Evolutionary conservation across 2,329 filamentous ascomycete genomes (phyloP).

Genomic region (Aspergillus niger): DNA sequence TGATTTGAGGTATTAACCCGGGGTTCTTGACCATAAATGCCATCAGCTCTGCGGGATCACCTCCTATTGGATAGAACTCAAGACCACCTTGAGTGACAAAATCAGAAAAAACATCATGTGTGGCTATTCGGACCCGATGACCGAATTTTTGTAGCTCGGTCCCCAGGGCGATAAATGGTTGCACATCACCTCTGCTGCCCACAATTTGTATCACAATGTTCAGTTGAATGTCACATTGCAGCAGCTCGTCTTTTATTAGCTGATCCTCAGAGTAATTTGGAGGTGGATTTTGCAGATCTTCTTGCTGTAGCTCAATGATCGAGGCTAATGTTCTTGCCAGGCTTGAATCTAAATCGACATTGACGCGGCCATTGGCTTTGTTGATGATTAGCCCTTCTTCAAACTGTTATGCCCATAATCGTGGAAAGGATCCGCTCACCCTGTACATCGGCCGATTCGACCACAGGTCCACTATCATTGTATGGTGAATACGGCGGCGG

Average conservation of each 20-base stretch:
- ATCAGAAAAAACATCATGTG: constrained; percentile 56
- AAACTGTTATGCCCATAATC: background rate
- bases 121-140: constrained; percentile 60
- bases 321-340: constrained; percentile 26
- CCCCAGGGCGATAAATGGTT: constrained; percentile 62
- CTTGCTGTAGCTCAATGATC: constrained; percentile 25
- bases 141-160: constrained; percentile 52
- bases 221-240: constrained; percentile 31
- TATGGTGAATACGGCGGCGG: constrained; percentile 9
- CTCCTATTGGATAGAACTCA: constrained; percentile 61
- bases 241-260: background rate
- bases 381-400: background rate
- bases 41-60: constrained; percentile 57
- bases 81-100: constrained; percentile 57
- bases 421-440: background rate
- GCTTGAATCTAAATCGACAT: constrained; percentile 28
- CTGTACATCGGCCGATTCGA: constrained; percentile 5
- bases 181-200: constrained; percentile 59
- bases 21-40: constrained; percentile 56
- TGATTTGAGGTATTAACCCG: constrained; percentile 43
- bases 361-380: constrained; percentile 25
- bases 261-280: constrained; percentile 18
- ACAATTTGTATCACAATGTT: constrained; percentile 61
- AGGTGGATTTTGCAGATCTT: constrained; percentile 18
- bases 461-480: background rate